Base-by-base conservation (phyloP, 2,329 filamentous ascomycete genomes). In the Trichophyton rubrum region DNA sequence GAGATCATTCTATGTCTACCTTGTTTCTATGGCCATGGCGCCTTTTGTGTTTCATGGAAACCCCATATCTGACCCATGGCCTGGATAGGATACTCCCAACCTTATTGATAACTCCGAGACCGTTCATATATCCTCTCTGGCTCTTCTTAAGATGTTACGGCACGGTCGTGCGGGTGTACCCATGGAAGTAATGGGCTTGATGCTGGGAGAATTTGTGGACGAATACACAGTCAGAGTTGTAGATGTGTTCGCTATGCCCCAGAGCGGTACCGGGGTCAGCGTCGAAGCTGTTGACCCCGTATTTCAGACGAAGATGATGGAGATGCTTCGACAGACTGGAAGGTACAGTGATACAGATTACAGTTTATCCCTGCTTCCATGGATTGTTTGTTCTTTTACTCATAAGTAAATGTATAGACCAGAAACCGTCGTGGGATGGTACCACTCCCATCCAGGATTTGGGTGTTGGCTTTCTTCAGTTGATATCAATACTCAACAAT, bases 261-360 rank as follows among this genome's bases (percentile, higher is more conserved):
- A 99, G 74, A 96, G 91, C 68, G 93, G 93, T 77, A 99, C 93
- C 1, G 93, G 93, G 67, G 93, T 99, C 68, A 96, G 90, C 76
- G 93, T 99, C 69, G 93, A 99, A 77, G 95, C 93, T 58, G 93
- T 99, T 65, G 93, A 99, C 73, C 90, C 91, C 8, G 93, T 99
- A 38, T 99, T 99, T 76, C 93, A 99, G 79, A 96, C 90, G 70
- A 99, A 96, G 82, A 99, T 99, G 93, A 99, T 99, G 93, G 93
- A 99, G 74, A 97, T 99, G 93, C 80, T 99, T 73, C 83, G 89
- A 71, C 93, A 99, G 80, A 99, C 93, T 62, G 93, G 93, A 77
- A 84, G 93, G 90, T 95, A 45, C 45, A n/a, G 63, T 64, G 33
- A 55, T 79, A 69, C 45, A 8, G 35, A 59, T 20, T 53, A 30